Base-by-base conservation (phyloP, 139 green algal genomes). In the Micractinium conductrix region DNA sequence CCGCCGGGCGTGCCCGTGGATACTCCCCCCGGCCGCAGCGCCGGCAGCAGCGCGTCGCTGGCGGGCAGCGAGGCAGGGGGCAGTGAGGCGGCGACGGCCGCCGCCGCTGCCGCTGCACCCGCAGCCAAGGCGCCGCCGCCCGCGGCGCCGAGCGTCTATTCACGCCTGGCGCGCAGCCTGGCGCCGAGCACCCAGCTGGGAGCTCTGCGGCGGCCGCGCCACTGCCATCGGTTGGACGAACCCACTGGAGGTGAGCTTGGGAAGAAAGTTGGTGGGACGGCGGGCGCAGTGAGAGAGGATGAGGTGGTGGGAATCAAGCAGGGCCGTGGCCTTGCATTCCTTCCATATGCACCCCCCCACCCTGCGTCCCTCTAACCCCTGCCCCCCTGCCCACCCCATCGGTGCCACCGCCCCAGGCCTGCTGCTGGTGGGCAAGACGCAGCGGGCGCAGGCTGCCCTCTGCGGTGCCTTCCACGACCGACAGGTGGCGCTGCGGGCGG, bases 401-500 rank as follows among this genome's bases (percentile, higher is more conserved):
- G n/a, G n/a, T n/a, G n/a, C n/a, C n/a, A n/a, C n/a, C n/a, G n/a
- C n/a, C n/a, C n/a, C n/a, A n/a, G n/a, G 94, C 0, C 86, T 96
- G 74, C 55, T 96, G 74, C 22, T 95, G 73, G 89, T 83, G 35
- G 94, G 90, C 40, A 97, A 97, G 83, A 95, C 90, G 5, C 67
- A 58, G 35, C 63, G 62, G 33, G 92, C 87, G 28, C 62, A 91
- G 45, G 17, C 44, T 19, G 80, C 53, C 22, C 79, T 95, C 2
- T 79, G 74, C n/a, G 16, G 2, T 0, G 85, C 84, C 3, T 93
- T 95, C 82, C 65, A 70, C 7, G 24, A 88, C 24, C 87, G 88
- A 22, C 80, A 53, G 80, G 80, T 85, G 80, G 16, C 38, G 22
- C 17, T 16, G 21, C 10, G 9, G 26, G 42, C 26, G 21, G n/a